Evolutionary conservation across 805 yeast genomes (phyloP), one percentile per base, ranked within the genome.

Genomic region (Cyberlindnera sargentensis): DNA sequence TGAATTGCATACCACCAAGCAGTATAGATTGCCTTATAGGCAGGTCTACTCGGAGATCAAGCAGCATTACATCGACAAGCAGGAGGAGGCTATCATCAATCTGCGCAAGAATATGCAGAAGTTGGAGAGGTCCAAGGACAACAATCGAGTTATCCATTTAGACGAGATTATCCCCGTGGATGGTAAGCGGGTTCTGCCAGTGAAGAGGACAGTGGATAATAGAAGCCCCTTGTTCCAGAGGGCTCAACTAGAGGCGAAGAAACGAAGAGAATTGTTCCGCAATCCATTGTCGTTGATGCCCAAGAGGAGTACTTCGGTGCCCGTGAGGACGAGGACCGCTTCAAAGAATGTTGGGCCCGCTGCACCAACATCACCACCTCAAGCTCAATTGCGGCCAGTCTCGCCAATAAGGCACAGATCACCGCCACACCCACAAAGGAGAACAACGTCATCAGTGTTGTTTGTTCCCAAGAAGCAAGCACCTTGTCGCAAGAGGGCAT

Each of bases 21-120:
- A 57, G 44, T 66, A 51, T 45, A 58, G 49, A 43, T 43, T 66
- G 7, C 71, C 72, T 0, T 63, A 60, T 20, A 57, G 67, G 41
- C 51, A 66, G 49, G 47, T 68, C 5, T 65, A 60, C 42, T 47
- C 61, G 36, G 57, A 58, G 43, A 63, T 64, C 40, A 55, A 57
- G 27, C 51, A 61, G 30, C 72, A 68, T 29, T 56, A 55, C 7
- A 39, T 51, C 2, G 49, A 51, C 40, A 69, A 65, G 43, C 64
- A 64, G 36, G 62, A 61, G 33, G 47, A 57, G 37, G 67, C 66
- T 20, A 59, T 67, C 4, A 64, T 58, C 41, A 61, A 62, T 32
- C 46, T 66, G 41, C 55, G 71, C 49, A 49, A 55, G 31, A 52
- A 58, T 37, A 60, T 58, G 53, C 54, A 50, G 39, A 51, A 52